phyloP scores from a whole-genome alignment of 352 stramenopile species.

The Phytopythium mirpurense region DNA sequence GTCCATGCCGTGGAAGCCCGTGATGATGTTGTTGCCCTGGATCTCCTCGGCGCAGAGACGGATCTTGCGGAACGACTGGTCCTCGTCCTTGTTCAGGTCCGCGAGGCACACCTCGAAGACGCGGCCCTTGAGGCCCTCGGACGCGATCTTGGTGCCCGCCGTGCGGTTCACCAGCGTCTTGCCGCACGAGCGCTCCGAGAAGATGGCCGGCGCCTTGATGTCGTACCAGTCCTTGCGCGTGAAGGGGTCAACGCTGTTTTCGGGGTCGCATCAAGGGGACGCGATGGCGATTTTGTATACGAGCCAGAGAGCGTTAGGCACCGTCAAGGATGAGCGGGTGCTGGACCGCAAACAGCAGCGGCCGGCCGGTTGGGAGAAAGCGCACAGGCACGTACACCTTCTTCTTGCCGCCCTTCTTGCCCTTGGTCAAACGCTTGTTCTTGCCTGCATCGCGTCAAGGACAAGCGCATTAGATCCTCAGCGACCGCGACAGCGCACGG shows the following conservation, averaged over 20 bases:
- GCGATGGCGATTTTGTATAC: not conserved
- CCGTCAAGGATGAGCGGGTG: not conserved
- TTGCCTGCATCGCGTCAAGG: constrained; percentile 53
- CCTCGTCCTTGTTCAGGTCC: constrained; percentile 99
- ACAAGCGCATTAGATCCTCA: not conserved
- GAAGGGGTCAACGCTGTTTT: constrained; percentile 95
- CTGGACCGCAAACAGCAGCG: not conserved
- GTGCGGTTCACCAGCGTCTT: constrained; percentile 99
- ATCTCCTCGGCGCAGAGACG: constrained; percentile 99
- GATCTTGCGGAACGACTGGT: constrained; percentile 98
- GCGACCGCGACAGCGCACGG: not conserved
- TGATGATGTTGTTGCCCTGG: constrained; percentile 85
- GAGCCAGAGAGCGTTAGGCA: constrained; percentile 8
- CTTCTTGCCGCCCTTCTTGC: constrained; percentile 92
- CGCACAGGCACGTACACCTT: constrained; percentile 84
- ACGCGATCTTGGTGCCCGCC: constrained; percentile 95
- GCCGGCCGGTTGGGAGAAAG: too few species aligned
- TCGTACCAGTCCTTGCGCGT: constrained; percentile 97
- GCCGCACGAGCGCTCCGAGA: constrained; percentile 95
- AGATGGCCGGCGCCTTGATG: constrained; percentile 98
- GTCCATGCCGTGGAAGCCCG: constrained; percentile 91
- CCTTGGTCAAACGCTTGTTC: constrained; percentile 90
- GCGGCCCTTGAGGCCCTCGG: constrained; percentile 97
- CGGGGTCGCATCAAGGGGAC: too few species aligned
- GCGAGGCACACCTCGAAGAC: constrained; percentile 98